These are phyloP conservation scores for Lentinula guzmanii DNA, from an alignment of 768 basidiomycete species.

Conservation along the genomic window DNA sequence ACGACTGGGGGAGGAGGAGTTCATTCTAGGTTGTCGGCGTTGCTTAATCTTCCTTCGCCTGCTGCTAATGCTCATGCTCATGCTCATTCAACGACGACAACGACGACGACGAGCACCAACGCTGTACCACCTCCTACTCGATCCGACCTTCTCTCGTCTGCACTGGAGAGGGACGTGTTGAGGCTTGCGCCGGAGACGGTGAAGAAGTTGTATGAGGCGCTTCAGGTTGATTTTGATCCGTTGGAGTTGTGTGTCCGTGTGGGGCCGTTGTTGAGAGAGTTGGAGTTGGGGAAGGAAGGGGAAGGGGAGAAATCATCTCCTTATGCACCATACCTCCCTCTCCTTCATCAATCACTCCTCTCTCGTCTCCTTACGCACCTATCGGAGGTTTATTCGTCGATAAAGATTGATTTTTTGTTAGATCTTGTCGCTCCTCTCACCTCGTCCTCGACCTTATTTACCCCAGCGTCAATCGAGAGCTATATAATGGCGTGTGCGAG, in stretches of 20 bases:
- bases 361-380: conserved; percentile 89
- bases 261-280: conserved; percentile 66
- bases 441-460: conserved; percentile 34
- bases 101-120: neutral
- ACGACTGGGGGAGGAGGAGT: conserved; percentile 38
- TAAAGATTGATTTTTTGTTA: conserved; percentile 74
- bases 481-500: conserved; percentile 92
- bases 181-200: conserved; percentile 70
- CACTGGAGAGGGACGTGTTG: conserved; percentile 80
- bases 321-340: conserved; percentile 81
- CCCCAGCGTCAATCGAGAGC: conserved; percentile 78
- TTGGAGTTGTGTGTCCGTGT: conserved; percentile 75
- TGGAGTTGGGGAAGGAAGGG: conserved; percentile 21
- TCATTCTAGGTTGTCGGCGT: conserved; percentile 72
- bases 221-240: conserved; percentile 93
- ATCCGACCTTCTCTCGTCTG: conserved; percentile 79
- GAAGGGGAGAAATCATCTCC: conserved; percentile 17
- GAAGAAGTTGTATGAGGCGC: conserved; percentile 76
- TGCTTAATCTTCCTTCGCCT: conserved; percentile 61
- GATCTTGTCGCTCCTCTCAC: conserved; percentile 69
- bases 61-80: neutral
- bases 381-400: conserved; percentile 85
- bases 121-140: conserved; percentile 64
- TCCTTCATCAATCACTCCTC: conserved; percentile 86
- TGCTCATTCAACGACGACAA: neutral